Evolutionary conservation across 2,329 filamentous ascomycete species (phyloP).

Genomic region (Diaporthe helianthi): DNA sequence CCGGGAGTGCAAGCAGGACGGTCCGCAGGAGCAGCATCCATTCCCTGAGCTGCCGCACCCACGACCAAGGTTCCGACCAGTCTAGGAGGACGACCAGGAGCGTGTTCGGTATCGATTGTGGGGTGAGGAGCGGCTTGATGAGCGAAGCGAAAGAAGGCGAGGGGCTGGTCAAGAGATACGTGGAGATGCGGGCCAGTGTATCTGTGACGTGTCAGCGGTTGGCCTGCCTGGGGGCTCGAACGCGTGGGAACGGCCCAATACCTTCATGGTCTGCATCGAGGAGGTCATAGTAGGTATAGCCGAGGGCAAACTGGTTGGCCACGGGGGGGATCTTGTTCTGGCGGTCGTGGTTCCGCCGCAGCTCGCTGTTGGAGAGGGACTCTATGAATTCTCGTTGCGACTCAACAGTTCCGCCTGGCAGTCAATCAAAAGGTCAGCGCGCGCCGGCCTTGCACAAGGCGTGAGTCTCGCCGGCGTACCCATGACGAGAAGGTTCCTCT

Average conservation of each 20-base stretch:
- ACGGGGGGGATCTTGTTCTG: conserved; percentile 73
- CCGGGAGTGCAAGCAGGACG: conserved; percentile 75
- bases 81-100: conserved; percentile 91
- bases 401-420: conserved; percentile 77
- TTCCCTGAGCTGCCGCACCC: conserved; percentile 85
- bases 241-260: conserved; percentile 55
- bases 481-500: conserved; percentile 89
- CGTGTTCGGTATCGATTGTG: conserved; percentile 83
- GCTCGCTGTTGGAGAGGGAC: conserved; percentile 61
- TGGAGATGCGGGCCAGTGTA: conserved; percentile 85
- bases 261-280: conserved; percentile 93
- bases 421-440: conserved; percentile 17
- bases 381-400: conserved; percentile 87
- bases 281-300: conserved; percentile 95
- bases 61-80: conserved; percentile 93
- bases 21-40: conserved; percentile 87
- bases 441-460: background rate
- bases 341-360: conserved; percentile 60
- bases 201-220: conserved; percentile 59
- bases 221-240: background rate
- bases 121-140: conserved; percentile 82
- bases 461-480: conserved; percentile 57
- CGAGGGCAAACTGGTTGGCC: conserved; percentile 90
- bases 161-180: conserved; percentile 87
- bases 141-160: conserved; percentile 83